These are phyloP conservation scores for Cicer yamashitae DNA, from an alignment of 306 rosid genomes.

Conservation along the genomic window DNA sequence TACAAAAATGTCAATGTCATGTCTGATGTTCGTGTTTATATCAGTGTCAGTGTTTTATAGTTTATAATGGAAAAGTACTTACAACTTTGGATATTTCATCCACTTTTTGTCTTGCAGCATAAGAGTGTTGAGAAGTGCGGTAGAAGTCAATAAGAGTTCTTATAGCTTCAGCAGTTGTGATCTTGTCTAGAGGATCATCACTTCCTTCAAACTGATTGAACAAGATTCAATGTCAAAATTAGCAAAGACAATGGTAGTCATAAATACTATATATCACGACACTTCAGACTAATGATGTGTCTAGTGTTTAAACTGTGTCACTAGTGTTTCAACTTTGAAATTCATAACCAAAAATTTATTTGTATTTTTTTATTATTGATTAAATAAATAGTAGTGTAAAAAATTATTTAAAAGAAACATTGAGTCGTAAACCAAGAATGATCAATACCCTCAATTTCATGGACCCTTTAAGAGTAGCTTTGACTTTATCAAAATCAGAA, in stretches of 20 bases:
- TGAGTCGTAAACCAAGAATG: conserved; percentile 17
- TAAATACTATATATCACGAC: too few species aligned
- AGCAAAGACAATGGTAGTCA: background rate
- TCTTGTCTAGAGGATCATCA: conserved; percentile 89
- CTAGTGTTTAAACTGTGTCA: too few species aligned
- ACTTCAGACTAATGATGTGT: too few species aligned
- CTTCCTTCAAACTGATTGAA: conserved; percentile 71
- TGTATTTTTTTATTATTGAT: background rate
- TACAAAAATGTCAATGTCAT: too few species aligned
- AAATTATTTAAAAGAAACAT: background rate
- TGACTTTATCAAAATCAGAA: conserved; percentile 95
- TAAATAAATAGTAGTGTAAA: background rate
- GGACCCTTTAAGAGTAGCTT: conserved; percentile 86
- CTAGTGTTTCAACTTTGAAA: too few species aligned
- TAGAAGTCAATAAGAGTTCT: conserved; percentile 71
- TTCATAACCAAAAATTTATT: background rate
- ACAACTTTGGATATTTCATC: conserved; percentile 86
- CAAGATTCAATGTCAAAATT: conserved; percentile 33
- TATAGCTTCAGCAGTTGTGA: conserved; percentile 83
- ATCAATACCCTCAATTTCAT: conserved; percentile 79
- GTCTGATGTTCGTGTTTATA: too few species aligned
- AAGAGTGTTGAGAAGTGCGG: conserved; percentile 74
- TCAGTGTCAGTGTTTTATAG: too few species aligned
- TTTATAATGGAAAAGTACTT: conserved; percentile 45
- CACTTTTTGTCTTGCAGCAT: conserved; percentile 75